A percentile compares a stretch with the other conserved stretches of the same genome.
Evolutionary conservation across 495 filamentous ascomycete species (phyloP).

Genomic region (Lichina pygmaea): DNA sequence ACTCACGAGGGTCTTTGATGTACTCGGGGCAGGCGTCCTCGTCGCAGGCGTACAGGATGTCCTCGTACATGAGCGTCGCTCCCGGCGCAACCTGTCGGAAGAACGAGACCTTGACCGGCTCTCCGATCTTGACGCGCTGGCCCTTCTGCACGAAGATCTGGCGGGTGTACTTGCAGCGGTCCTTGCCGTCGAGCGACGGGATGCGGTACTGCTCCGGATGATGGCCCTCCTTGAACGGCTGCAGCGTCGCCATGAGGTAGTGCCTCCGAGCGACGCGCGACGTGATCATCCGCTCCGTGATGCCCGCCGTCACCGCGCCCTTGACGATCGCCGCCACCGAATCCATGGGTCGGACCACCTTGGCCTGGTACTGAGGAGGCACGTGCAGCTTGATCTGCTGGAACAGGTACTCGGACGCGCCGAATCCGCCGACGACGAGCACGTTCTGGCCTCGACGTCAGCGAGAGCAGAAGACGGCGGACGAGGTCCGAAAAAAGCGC

Average conservation of each 20-base stretch:
- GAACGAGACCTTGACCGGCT: conserved; percentile 96
- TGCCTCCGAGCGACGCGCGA: conserved; percentile 94
- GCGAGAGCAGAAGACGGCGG: conserved; percentile 1
- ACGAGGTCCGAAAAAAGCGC: background rate
- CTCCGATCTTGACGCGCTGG: conserved; percentile 93
- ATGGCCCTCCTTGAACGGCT: conserved; percentile 96
- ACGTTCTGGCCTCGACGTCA: conserved; percentile 28
- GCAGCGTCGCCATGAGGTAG: conserved; percentile 96
- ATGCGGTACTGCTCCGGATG: conserved; percentile 96
- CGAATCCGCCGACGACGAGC: conserved; percentile 46
- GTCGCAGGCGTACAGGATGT: conserved; percentile 93
- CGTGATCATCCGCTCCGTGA: conserved; percentile 87
- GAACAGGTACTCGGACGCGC: conserved; percentile 54
- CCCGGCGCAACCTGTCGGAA: conserved; percentile 95
- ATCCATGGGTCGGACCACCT: conserved; percentile 55
- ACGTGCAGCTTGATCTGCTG: conserved; percentile 64
- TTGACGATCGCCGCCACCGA: conserved; percentile 55
- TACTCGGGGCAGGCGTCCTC: conserved; percentile 97
- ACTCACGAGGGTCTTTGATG: conserved; percentile 96
- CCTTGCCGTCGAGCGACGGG: conserved; percentile 84
- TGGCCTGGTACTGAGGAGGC: conserved; percentile 52
- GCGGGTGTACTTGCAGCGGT: conserved; percentile 94
- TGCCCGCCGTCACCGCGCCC: conserved; percentile 62
- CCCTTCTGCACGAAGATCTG: conserved; percentile 99
- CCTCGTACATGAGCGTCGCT: conserved; percentile 97